phyloP scores from a whole-genome alignment of 441 rosid genomes.

The Flueggea neowawraea region DNA sequence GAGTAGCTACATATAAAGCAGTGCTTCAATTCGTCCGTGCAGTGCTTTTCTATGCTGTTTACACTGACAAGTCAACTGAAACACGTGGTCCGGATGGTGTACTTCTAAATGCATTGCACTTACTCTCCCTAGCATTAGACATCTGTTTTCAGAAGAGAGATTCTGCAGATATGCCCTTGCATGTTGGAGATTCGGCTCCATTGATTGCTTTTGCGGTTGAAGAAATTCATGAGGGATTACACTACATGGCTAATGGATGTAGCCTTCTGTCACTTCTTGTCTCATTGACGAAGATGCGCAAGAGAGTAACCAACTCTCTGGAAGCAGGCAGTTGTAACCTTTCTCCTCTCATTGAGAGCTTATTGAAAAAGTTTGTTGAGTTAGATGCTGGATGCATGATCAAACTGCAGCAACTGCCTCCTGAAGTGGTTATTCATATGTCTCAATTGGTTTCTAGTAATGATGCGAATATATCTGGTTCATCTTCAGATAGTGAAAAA shows the following conservation, averaged over 20 bases:
- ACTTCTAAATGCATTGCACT: constrained; percentile 74
- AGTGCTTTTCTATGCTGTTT: constrained; percentile 77
- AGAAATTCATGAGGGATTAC: constrained; percentile 50
- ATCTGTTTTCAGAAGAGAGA: constrained; percentile 59
- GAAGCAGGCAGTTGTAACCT: constrained; percentile 68
- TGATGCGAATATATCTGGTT: constrained; percentile 31
- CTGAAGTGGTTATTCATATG: constrained; percentile 60
- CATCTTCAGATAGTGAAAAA: constrained; percentile 61
- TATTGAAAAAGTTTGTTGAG: constrained; percentile 78
- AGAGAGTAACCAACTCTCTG: constrained; percentile 43
- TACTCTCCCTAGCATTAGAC: constrained; percentile 79
- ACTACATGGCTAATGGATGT: constrained; percentile 47
- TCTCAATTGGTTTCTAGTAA: constrained; percentile 24
- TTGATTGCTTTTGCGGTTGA: constrained; percentile 62
- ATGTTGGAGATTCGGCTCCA: constrained; percentile 37
- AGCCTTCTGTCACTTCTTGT: constrained; percentile 94
- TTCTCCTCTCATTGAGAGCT: constrained; percentile 69
- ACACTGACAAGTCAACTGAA: constrained; percentile 50
- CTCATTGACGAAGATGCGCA: constrained; percentile 67
- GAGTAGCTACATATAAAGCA: constrained; percentile 75
- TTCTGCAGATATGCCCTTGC: constrained; percentile 24
- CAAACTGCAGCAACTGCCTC: constrained; percentile 74
- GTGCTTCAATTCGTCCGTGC: constrained; percentile 70
- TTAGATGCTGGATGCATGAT: constrained; percentile 61
- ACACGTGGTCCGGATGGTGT: constrained; percentile 83